These are phyloP conservation scores for Haplosporangium sp. DNA, from an alignment of 371 early-diverging fungal genomes.

Conservation along the genomic window DNA sequence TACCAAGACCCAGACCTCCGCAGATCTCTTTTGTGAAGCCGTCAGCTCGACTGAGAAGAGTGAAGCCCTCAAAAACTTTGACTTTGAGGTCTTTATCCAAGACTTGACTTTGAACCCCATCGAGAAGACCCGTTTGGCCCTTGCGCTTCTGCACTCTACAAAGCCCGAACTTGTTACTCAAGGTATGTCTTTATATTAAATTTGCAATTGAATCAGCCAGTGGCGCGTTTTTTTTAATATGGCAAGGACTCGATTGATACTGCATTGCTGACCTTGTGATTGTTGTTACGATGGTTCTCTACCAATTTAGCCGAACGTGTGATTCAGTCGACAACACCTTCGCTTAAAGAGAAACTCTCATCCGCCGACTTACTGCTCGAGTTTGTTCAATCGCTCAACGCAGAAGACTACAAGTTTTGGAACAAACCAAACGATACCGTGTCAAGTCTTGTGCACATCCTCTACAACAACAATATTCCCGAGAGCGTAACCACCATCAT, in stretches of 20 bases:
- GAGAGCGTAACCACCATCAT: conserved; percentile 16
- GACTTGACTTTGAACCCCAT: conserved; percentile 58
- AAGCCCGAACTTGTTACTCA: conserved; percentile 58
- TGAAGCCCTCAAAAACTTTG: conserved; percentile 57
- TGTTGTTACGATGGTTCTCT: background rate
- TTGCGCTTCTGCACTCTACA: conserved; percentile 58
- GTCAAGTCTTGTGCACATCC: conserved; percentile 29
- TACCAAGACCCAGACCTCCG: conserved; percentile 52
- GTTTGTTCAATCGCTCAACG: conserved; percentile 47
- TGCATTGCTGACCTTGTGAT: background rate
- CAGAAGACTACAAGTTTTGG: conserved; percentile 40
- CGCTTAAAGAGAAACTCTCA: conserved; percentile 46
- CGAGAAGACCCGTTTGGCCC: conserved; percentile 59
- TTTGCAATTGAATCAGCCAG: too few species aligned
- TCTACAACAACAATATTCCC: conserved; percentile 51
- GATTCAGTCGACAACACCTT: conserved; percentile 27
- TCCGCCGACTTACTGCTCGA: conserved; percentile 34
- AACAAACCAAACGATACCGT: conserved; percentile 45
- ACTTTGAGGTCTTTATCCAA: conserved; percentile 60
- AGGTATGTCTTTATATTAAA: conserved; percentile 50
- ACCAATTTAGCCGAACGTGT: conserved; percentile 37
- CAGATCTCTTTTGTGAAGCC: conserved; percentile 61
- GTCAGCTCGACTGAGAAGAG: conserved; percentile 58
- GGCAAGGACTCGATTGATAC: background rate
- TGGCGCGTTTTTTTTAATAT: background rate